These are phyloP conservation scores for Mycena epipterygia DNA, from an alignment of 768 basidiomycete genomes.

Conservation along the genomic window DNA sequence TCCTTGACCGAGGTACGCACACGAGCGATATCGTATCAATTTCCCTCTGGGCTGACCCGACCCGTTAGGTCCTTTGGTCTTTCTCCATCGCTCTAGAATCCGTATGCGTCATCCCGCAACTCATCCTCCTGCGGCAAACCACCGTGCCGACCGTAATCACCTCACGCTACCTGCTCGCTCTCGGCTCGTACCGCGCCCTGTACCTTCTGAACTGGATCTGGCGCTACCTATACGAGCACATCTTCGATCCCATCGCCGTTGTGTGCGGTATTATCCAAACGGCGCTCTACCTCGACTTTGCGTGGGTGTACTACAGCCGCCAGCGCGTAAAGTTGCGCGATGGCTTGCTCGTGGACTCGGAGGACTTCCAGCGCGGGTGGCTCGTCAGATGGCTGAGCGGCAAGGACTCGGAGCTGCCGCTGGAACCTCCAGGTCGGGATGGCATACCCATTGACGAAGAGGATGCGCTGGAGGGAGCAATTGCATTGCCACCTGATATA, in stretches of 20 bases:
- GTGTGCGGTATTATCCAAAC: slow-evolving; percentile 84
- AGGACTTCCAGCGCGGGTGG: slow-evolving; percentile 24
- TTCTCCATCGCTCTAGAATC: slow-evolving; percentile 89
- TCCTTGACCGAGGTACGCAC: neutral
- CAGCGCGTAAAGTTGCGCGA: slow-evolving; percentile 24
- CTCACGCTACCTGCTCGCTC: slow-evolving; percentile 84
- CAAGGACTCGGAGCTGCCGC: neutral
- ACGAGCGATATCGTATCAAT: slow-evolving; percentile 52
- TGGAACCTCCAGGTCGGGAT: neutral
- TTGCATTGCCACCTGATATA: slow-evolving; percentile 16
- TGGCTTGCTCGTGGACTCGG: slow-evolving; percentile 23
- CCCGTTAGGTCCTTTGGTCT: slow-evolving; percentile 75
- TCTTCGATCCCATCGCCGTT: slow-evolving; percentile 82
- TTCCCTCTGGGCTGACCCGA: neutral
- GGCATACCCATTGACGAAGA: neutral
- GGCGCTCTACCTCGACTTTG: slow-evolving; percentile 84
- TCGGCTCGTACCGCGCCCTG: slow-evolving; percentile 81
- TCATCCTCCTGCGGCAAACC: slow-evolving; percentile 87
- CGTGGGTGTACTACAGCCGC: slow-evolving; percentile 71
- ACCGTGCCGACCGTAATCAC: slow-evolving; percentile 89
- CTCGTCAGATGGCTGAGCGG: slow-evolving; percentile 13
- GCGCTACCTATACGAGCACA: slow-evolving; percentile 57
- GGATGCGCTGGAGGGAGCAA: slow-evolving; percentile 1
- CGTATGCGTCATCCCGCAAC: slow-evolving; percentile 84
- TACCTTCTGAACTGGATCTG: slow-evolving; percentile 93